A percentile compares a stretch with the other conserved stretches of the same genome.
Evolutionary conservation across 805 yeast genomes (phyloP).

Genomic region (Sugiyamaella floridensis): DNA sequence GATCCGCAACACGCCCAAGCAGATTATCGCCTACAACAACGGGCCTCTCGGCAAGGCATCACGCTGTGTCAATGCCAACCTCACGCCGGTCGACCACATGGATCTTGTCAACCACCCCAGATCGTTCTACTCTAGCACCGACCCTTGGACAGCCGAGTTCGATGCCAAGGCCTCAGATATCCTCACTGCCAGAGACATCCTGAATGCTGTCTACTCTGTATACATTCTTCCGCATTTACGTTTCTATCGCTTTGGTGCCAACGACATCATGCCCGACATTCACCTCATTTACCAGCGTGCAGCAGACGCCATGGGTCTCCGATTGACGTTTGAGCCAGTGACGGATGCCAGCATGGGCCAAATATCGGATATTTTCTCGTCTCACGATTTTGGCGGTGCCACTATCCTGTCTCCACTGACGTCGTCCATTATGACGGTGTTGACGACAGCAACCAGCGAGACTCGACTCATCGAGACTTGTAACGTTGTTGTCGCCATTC

Average conservation of each 20-base stretch:
- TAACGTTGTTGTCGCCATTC: conserved; percentile 3
- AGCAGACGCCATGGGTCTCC: conserved; percentile 3
- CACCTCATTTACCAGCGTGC: conserved; percentile 1
- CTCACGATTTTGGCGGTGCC: conserved; percentile 9
- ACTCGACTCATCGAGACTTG: conserved; percentile 7
- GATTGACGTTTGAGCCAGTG: background rate
- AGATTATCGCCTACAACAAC: conserved; percentile 7
- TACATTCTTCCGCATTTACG: conserved; percentile 1
- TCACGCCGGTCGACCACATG: conserved; percentile 10
- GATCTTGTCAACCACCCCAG: conserved; percentile 1
- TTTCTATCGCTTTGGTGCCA: conserved; percentile 3
- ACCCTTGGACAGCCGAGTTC: background rate
- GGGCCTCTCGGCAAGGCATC: conserved; percentile 9
- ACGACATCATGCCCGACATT: background rate
- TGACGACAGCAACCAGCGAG: background rate
- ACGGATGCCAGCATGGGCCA: background rate
- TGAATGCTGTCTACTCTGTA: background rate
- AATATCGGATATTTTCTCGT: background rate
- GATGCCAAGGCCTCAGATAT: background rate
- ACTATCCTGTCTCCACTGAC: background rate
- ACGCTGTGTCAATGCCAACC: conserved; percentile 5
- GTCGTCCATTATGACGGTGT: background rate
- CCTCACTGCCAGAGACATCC: background rate
- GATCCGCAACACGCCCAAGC: background rate
- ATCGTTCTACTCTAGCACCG: conserved; percentile 1